These are phyloP conservation scores for Colletotrichum sp. DNA, from an alignment of 2,329 filamentous ascomycete species.

Conservation along the genomic window DNA sequence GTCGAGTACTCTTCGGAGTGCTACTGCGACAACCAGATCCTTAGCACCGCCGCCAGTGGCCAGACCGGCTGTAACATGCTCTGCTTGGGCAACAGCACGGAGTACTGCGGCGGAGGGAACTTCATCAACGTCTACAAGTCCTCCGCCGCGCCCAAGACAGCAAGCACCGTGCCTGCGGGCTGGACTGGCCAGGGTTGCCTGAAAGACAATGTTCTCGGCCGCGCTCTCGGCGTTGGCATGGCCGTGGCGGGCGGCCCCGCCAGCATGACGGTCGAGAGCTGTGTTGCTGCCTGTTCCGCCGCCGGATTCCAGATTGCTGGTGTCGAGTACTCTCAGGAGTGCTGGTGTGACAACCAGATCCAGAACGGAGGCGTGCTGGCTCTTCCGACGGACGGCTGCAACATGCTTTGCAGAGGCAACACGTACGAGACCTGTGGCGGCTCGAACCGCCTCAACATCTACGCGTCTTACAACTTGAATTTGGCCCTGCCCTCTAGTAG, in stretches of 20 bases:
- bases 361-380: slow-evolving; percentile 25
- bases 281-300: too few species aligned
- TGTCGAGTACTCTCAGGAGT: slow-evolving; percentile 42
- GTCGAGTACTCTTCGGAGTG: slow-evolving; percentile 42
- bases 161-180: too few species aligned
- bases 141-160: too few species aligned
- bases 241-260: too few species aligned
- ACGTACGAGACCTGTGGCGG: slow-evolving; percentile 35
- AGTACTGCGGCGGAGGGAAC: slow-evolving; percentile 23
- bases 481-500: neutral
- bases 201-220: too few species aligned
- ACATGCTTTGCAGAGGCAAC: slow-evolving; percentile 36
- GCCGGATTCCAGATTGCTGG: slow-evolving; percentile 30
- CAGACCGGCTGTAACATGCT: slow-evolving; percentile 34
- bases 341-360: slow-evolving; percentile 39
- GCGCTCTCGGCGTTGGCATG: too few species aligned
- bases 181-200: too few species aligned
- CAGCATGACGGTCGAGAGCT: too few species aligned
- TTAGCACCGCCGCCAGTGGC: slow-evolving; percentile 25
- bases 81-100: slow-evolving; percentile 32
- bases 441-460: slow-evolving; percentile 35
- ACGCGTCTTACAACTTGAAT: slow-evolving; percentile 19
- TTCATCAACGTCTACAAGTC: too few species aligned
- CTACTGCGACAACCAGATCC: slow-evolving; percentile 39
- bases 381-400: slow-evolving; percentile 30